Base-by-base conservation (phyloP, 2,329 filamentous ascomycete species). In the Aureobasidium sp. region DNA sequence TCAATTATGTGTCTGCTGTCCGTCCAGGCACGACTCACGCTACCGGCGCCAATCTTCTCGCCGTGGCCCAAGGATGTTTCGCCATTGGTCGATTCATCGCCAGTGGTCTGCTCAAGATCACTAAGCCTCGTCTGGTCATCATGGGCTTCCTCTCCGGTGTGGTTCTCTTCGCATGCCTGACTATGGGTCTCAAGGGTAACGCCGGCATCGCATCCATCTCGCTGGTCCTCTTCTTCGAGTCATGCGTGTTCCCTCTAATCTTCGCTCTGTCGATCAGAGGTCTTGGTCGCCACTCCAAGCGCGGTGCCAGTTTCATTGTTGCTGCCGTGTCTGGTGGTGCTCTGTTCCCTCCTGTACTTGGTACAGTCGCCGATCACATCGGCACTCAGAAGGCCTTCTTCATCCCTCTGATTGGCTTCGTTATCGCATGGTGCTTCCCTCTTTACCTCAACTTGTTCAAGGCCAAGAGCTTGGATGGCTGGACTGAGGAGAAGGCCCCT, bases 241-340 rank as follows among this genome's bases (percentile, higher is more conserved):
- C 87, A 0, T 90, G 91, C 57, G 84, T 90, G 67, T 96, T 90
- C 79, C 91, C 91, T 0, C 85, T 92, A 1, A 86, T 94, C 63
- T 91, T 91, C 67, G 85, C 89, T 3, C 81, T 94, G 14, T 89
- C 88, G 3, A 85, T 96, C 63, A 84, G 90, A 24, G 88, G 88
- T 2, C 79, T 91, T 1, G 89, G 90, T 6, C 82, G 85, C 19
- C 86, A 93, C 75, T 89, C 86, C 39, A 91, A 92, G 78, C 82
- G 88, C 64, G 89, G 89, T 1, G 86, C 85, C 2, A 88, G 88
- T 1, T 88, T 84, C 71, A 85, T 95, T 66, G 81, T 91, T 1
- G 86, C 79, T 5, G 88, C 86, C 66, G 87, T 92, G 0, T 79
- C 82, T 17, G 89, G 89, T 15, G 89, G 89, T 62, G 89, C 89